Conservation (phyloP, 2,329 filamentous ascomycete genomes). For the Cephalotrichum gorgonifer region DNA sequence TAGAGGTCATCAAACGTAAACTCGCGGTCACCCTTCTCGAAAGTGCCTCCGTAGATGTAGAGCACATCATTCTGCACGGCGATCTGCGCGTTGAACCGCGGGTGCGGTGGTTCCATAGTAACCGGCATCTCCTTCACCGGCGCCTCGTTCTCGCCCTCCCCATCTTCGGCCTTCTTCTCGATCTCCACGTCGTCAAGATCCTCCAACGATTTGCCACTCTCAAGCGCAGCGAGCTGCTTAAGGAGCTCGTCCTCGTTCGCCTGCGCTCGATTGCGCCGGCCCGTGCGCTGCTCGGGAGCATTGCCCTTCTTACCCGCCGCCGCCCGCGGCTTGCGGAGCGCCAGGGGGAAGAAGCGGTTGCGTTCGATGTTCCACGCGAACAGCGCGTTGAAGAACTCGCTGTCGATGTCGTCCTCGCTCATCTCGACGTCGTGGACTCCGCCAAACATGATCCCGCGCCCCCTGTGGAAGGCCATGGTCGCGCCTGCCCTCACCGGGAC, state of each 20-base stretch:
- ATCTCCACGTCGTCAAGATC: constrained; percentile 35
- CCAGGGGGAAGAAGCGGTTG: constrained; percentile 85
- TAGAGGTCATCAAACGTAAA: constrained; percentile 95
- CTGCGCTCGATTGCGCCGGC: constrained; percentile 64
- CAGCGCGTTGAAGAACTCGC: constrained; percentile 89
- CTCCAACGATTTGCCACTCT: constrained; percentile 59
- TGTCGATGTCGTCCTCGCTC: constrained; percentile 90
- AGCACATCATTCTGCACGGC: constrained; percentile 86
- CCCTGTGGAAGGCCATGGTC: constrained; percentile 91
- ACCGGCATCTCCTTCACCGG: constrained; percentile 54
- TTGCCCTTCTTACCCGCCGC: constrained; percentile 25
- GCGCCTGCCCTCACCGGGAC: constrained; percentile 75
- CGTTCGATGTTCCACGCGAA: constrained; percentile 93
- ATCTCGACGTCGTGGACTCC: constrained; percentile 90
- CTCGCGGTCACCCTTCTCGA: constrained; percentile 88
- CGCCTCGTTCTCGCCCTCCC: constrained; percentile 43
- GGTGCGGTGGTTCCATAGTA: constrained; percentile 75
- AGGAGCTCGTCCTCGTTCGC: constrained; percentile 88
- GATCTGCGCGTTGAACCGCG: constrained; percentile 82
- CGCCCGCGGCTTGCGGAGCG: constrained; percentile 59
- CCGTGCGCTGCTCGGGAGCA: constrained; percentile 38
- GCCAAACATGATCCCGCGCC: constrained; percentile 84
- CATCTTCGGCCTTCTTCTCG: constrained; percentile 32
- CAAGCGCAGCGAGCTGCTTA: constrained; percentile 73
- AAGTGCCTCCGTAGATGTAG: constrained; percentile 92